phyloP scores from a whole-genome alignment of 805 yeast species.

The Candida multigemmis region DNA sequence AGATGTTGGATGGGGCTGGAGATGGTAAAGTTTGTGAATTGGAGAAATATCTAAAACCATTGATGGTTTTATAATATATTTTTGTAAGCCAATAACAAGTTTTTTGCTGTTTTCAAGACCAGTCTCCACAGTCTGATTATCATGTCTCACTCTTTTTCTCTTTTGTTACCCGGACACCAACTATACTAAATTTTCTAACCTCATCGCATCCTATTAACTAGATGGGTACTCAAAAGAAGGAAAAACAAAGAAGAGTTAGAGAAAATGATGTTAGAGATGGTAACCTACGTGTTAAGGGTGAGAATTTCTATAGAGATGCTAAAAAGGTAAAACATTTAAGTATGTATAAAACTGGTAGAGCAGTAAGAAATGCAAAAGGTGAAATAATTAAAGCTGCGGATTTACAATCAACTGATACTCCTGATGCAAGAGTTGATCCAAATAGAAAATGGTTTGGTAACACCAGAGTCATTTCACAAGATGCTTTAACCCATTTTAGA shows the following conservation, averaged over 20 bases:
- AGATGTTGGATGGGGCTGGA: no score
- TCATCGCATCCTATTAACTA: not conserved
- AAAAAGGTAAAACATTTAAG: conserved; percentile 81
- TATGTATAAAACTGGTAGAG: conserved; percentile 91
- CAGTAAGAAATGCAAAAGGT: conserved; percentile 79
- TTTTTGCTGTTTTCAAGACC: no score
- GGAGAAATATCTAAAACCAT: no score
- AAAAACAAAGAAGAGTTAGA: conserved; percentile 76
- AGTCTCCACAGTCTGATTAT: no score
- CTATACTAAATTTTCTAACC: no score
- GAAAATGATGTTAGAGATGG: conserved; percentile 81
- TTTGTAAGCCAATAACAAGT: no score
- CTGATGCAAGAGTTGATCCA: conserved; percentile 90
- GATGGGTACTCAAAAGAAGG: conserved; percentile 94
- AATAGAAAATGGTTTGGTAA: conserved; percentile 97
- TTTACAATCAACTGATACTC: conserved; percentile 78
- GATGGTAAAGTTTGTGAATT: no score
- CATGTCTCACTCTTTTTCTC: no score
- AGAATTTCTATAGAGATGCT: conserved; percentile 91
- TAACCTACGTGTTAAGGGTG: conserved; percentile 90
- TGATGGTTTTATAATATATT: no score
- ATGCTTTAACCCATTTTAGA: conserved; percentile 88
- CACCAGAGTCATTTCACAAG: conserved; percentile 95
- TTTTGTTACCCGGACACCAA: no score
- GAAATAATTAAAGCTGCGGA: conserved; percentile 82